A percentile compares a stretch with the other conserved stretches of the same genome.
These are phyloP conservation scores for Gillenia trifoliata DNA, from an alignment of 306 rosid genomes.

Conservation along the genomic window DNA sequence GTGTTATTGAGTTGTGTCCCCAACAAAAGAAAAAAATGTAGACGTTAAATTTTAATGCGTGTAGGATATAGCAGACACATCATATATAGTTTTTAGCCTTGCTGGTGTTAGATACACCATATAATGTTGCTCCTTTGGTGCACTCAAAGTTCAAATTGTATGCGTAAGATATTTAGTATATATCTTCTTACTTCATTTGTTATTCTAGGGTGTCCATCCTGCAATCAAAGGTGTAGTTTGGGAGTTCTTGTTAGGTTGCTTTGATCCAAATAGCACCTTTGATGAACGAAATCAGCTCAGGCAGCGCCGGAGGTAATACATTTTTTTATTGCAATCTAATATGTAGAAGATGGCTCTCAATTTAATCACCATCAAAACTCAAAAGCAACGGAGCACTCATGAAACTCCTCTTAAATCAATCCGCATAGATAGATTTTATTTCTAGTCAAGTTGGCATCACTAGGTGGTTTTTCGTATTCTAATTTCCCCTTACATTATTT, in stretches of 20 bases:
- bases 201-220: constrained; percentile 87
- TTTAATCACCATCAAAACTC: background rate
- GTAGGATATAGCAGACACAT: background rate
- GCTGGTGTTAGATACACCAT: background rate
- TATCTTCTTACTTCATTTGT: background rate
- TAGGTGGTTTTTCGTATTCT: background rate
- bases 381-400: background rate
- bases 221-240: constrained; percentile 86
- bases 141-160: background rate
- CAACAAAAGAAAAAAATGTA: background rate
- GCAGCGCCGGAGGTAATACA: constrained; percentile 62
- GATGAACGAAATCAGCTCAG: constrained; percentile 72
- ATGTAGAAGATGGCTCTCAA: constrained; percentile 10
- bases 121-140: background rate
- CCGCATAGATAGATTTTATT: background rate
- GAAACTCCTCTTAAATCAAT: background rate
- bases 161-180: background rate
- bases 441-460: background rate
- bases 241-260: constrained; percentile 96
- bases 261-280: constrained; percentile 74
- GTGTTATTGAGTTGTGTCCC: constrained; percentile 2
- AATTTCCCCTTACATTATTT: background rate
- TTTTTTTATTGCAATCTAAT: constrained; percentile 5
- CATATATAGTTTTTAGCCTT: background rate
- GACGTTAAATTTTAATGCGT: background rate